Conservation (phyloP, 345 rosid genomes). For the Bruguiera gymnorhiza region DNA sequence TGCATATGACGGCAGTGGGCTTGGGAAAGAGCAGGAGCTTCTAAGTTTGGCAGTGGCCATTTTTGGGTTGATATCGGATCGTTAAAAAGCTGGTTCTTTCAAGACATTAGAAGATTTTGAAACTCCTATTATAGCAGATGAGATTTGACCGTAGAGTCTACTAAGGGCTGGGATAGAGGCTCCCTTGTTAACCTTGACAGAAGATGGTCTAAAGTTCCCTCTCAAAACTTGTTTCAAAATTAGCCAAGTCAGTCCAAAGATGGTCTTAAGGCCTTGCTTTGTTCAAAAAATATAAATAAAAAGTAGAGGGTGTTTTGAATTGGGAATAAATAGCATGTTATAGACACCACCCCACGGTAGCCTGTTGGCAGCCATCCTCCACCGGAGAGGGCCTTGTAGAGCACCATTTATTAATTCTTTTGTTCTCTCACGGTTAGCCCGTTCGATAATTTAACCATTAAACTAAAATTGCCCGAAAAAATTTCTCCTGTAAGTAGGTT, state of each 20-base stretch:
- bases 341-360: no score
- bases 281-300: no score
- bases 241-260: background rate
- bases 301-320: no score
- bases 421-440: no score
- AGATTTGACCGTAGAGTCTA: background rate
- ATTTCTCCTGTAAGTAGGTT: background rate
- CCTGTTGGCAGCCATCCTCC: no score
- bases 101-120: background rate
- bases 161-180: background rate
- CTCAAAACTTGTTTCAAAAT: background rate
- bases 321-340: no score
- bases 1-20: constrained; percentile 43
- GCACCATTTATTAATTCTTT: no score
- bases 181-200: background rate
- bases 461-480: no score
- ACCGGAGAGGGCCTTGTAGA: no score
- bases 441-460: no score
- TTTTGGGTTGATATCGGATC: background rate
- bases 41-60: constrained; percentile 46
- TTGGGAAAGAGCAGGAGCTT: constrained; percentile 56
- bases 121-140: background rate
- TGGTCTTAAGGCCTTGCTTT: no score
- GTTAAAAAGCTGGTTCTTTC: background rate
- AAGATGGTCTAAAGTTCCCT: background rate